Conservation (phyloP, 2,329 filamentous ascomycete species). For the Hymenoscyphus scutula region DNA sequence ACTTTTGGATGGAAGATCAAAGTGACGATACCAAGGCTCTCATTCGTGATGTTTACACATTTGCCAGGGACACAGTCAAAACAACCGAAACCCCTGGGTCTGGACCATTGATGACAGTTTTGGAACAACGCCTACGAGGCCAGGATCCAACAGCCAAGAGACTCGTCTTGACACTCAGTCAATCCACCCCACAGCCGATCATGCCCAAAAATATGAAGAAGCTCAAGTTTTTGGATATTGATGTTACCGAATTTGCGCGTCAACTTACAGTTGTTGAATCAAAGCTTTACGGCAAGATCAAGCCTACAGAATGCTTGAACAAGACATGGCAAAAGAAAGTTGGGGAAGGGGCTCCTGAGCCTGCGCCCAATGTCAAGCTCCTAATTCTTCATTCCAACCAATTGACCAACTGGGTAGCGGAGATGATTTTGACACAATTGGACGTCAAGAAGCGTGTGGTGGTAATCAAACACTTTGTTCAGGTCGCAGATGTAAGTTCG, state of each 20-base stretch:
- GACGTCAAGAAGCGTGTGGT: conserved; percentile 95
- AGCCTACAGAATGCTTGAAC: conserved; percentile 91
- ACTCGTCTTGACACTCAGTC: conserved; percentile 81
- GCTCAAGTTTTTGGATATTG: conserved; percentile 96
- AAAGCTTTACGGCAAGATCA: conserved; percentile 90
- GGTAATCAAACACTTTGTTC: conserved; percentile 97
- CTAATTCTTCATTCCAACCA: conserved; percentile 98
- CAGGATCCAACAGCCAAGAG: conserved; percentile 84
- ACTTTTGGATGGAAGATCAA: conserved; percentile 96
- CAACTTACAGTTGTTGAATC: conserved; percentile 98
- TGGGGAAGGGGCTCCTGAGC: conserved; percentile 74
- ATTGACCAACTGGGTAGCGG: conserved; percentile 98
- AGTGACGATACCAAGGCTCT: conserved; percentile 80
- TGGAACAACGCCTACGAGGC: conserved; percentile 85
- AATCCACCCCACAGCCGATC: conserved; percentile 80
- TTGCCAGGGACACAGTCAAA: conserved; percentile 88
- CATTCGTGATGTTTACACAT: conserved; percentile 84
- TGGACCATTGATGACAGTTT: conserved; percentile 75
- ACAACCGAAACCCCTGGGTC: conserved; percentile 91
- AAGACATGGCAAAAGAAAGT: conserved; percentile 99
- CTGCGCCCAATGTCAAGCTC: conserved; percentile 90
- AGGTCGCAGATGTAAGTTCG: conserved; percentile 84
- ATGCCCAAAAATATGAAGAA: conserved; percentile 99
- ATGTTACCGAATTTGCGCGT: conserved; percentile 92
- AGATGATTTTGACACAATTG: conserved; percentile 94